Evolutionary conservation across 495 filamentous ascomycete genomes (phyloP), one percentile per base, ranked within the genome.

Genomic region (Chlorociboria aeruginascens): DNA sequence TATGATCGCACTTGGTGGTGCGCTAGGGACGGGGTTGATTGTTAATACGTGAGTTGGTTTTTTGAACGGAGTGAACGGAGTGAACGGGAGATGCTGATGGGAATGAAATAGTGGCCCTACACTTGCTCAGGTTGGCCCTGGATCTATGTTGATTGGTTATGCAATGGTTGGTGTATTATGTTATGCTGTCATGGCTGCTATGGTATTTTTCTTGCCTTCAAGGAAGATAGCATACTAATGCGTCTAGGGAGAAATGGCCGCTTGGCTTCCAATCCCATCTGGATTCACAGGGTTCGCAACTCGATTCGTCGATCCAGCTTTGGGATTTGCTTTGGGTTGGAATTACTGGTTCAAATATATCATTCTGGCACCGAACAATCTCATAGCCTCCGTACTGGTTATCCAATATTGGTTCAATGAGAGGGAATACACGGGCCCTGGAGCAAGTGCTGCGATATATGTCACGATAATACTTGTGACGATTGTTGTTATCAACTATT

Each of bases 1-100:
- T 53, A 79, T 88, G 77, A 89, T 93, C 72, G 87, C 86, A 3
- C 86, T 94, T 53, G 86, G 86, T 30, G 84, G 85, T 44, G 53
- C 53, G 38, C 32, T 59, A 2, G 56, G 53, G 1, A 55, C 52
- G 9, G 49, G 49, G 20, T 33, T 60, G 45, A 40, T 60, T 11
- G 48, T 60, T 31, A 52, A 52, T 42, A 58, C 55, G 55, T 54
- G 39, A 40, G 51, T 41, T 32, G 17, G 35, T 48, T 12, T 10
- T 13, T 9, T 25, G 33, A 11, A 11, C 31, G 11, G 25, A 34
- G 32, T 50, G 52, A n/a, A 52, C 29, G 39, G 9, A n/a, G n/a
- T n/a, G n/a, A n/a, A n/a, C n/a, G n/a, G 20, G 20, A 25, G 20
- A 25, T 25, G 20, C 20, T 25, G 4, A 25, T 25, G 4, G 20